Evolutionary conservation across 73 alveolate genomes (phyloP), one percentile per base, ranked within the genome.

Genomic region (Blepharisma stoltei): DNA sequence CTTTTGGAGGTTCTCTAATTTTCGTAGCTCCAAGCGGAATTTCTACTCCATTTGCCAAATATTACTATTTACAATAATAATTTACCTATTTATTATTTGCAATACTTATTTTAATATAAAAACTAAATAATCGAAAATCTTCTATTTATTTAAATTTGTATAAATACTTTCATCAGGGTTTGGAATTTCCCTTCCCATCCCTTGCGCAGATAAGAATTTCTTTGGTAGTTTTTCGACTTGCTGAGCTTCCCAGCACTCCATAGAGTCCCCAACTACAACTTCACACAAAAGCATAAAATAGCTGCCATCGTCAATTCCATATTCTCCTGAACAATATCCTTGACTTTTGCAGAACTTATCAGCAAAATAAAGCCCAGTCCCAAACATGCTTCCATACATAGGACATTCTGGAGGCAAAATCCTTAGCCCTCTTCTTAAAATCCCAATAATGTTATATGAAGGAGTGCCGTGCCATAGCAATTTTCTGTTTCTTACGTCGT

Each of bases 331-430:
- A 50, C 77, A 84, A 88, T 96, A 96, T 20, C 79, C 92, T 20
- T 85, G 88, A 54, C 96, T 81, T 83, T 94, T 96, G 23, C 83
- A 81, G 70, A 89, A 93, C 90, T 86, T 87, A 77, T 96, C 99
- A 43, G 99, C 99, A 68, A 96, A 88, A 86, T 96, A 96, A 45
- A 96, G 90, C 53, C 99, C 99, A 70, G 94, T 96, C 5, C 99
- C 99, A 76, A 86, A 94, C 93, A 94, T 86, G 82, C 90, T 94
- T 54, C 99, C 99, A 6, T 98, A 87, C 47, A 83, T 49, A 0
- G 98, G 98, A 2, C 97, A 94, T 67, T 90, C 98, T 38, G 97
- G 98, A 6, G 98, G 97, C 1, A 97, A 95, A 1, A 93, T 86
- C 83, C 88, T 93, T 66, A 93, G 80, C 50, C 98, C 98, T 68